Base-by-base conservation (phyloP, 2,329 filamentous ascomycete species). In the Emericellopsis atlantica region DNA sequence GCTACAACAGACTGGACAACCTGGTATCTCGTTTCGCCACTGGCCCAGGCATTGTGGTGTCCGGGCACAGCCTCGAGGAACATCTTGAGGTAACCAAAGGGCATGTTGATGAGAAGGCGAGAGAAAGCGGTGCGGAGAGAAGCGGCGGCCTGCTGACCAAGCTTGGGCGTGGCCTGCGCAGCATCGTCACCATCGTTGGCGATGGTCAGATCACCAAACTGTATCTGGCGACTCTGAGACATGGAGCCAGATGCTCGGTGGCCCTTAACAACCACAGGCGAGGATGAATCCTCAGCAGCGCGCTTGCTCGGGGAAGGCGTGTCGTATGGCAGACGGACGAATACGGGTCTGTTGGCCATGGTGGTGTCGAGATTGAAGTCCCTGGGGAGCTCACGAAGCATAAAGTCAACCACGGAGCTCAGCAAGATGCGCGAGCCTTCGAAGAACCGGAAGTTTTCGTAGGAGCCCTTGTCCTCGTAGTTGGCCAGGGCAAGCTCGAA, bases 61-160 rank as follows among this genome's bases (percentile, higher is more conserved):
- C 26, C 26, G 6, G 26, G 26, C 26, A 29, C 26, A 29, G 32
- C 32, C 49, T 83, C 79, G 29, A 88, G 65, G 2, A 85, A 59
- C 44, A 70, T 68, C 56, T 82, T 79, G 21, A 89, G 64, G 23
- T 80, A 63, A 12, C 71, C 64, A 48, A 83, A 84, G 0, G 84
- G 84, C 6, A 88, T 61, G 33, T 84, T 84, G 40, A 86, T 61
- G 2, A 89, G 63, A 18, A 85, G 64, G 23, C 73, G 77, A 0
- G 84, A 87, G 5, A 88, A 60, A 0, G 71, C 58, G 0, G 66
- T 64, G 21, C 69, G 67, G 24, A 67, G 58, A 21, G 51, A 50
- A 55, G 55, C 18, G 51, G 53, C 16, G 11, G 49, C 49, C 34
- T 47, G 52, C 24, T 46, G 51, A 16, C 16, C 15, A 6, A 49